A percentile compares a stretch with the other conserved stretches of the same genome.
These are phyloP conservation scores for Ophiostoma quercus DNA, from an alignment of 2,329 filamentous ascomycete genomes.

Conservation along the genomic window DNA sequence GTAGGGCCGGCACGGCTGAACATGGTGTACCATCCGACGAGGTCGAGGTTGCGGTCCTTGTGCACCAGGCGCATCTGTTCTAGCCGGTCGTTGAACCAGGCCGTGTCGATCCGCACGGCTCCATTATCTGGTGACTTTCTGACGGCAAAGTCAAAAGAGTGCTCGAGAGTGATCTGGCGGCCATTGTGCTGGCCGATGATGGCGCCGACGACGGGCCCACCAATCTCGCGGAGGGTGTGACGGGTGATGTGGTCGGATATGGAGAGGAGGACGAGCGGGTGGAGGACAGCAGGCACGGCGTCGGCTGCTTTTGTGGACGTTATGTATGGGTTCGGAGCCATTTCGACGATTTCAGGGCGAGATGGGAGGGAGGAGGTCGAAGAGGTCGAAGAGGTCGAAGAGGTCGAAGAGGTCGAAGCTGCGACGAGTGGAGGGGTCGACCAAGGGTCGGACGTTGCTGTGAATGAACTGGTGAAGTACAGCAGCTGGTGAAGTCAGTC, in stretches of 20 bases:
- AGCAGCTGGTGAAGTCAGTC: neutral
- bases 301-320: constrained; percentile 65
- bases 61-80: constrained; percentile 79
- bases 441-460: neutral
- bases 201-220: constrained; percentile 74
- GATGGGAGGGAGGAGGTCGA: neutral
- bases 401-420: neutral
- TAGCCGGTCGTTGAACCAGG: constrained; percentile 71
- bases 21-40: constrained; percentile 90
- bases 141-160: constrained; percentile 79
- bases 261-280: constrained; percentile 90
- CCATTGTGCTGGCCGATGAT: constrained; percentile 91
- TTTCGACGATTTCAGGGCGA: neutral
- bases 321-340: constrained; percentile 50
- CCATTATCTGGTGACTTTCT: constrained; percentile 46
- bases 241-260: constrained; percentile 96
- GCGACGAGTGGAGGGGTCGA: neutral
- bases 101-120: constrained; percentile 57
- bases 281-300: constrained; percentile 74
- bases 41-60: constrained; percentile 72
- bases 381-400: neutral
- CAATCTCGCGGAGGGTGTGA: constrained; percentile 70
- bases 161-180: constrained; percentile 82
- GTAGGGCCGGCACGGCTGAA: constrained; percentile 68
- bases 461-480: neutral